phyloP scores from a whole-genome alignment of 129 eudicot genomes.

The Logfia minima region DNA sequence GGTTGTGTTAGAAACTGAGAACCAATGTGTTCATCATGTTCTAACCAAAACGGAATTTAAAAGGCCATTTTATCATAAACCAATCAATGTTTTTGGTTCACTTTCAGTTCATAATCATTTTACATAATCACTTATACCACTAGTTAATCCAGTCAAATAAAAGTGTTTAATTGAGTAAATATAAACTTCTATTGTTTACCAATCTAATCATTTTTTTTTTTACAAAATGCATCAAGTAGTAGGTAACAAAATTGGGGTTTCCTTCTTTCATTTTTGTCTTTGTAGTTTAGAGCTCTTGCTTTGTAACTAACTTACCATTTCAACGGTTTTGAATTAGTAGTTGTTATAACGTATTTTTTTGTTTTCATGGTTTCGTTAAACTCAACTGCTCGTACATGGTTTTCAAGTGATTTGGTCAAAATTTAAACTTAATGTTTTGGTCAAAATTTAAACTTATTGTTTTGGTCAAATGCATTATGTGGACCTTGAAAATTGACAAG shows the following conservation, averaged over 20 bases:
- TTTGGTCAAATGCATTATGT: constrained; percentile 8
- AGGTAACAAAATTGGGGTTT: too few relatives aligned
- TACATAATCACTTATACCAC: background rate
- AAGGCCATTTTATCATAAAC: background rate
- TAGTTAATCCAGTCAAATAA: too few relatives aligned
- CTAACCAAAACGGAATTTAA: background rate
- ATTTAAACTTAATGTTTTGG: constrained; percentile 3
- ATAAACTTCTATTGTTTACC: too few relatives aligned
- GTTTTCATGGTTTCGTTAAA: background rate
- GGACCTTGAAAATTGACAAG: constrained; percentile 14
- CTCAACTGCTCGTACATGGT: too few relatives aligned
- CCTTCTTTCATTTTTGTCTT: background rate
- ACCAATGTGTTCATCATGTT: background rate
- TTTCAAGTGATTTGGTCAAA: constrained; percentile 9
- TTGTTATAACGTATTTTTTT: background rate
- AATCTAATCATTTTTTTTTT: too few relatives aligned
- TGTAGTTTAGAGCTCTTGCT: background rate
- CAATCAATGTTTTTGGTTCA: background rate
- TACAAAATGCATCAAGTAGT: too few relatives aligned
- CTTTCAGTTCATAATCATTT: background rate
- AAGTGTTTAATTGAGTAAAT: too few relatives aligned
- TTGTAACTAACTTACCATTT: background rate
- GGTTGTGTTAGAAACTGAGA: background rate
- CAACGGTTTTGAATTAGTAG: background rate
- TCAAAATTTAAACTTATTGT: constrained; percentile 7